phyloP scores from a whole-genome alignment of 2,329 filamentous ascomycete genomes.

The Fusarium guadeloupense region DNA sequence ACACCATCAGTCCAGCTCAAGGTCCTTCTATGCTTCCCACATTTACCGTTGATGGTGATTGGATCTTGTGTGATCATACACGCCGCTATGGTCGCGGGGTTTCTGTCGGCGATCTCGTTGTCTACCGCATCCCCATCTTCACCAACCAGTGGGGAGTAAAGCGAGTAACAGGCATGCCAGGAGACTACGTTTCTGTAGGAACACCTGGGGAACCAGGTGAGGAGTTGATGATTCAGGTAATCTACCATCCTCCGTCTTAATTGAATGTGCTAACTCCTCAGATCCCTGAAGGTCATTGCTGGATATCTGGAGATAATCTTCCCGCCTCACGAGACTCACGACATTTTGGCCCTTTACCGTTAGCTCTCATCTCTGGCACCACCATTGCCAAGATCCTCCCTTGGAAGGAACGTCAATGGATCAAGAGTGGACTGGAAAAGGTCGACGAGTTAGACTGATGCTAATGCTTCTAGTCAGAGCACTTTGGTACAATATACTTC shows the following conservation, averaged over 20 bases:
- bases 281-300: slow-evolving; percentile 93
- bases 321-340: slow-evolving; percentile 86
- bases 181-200: slow-evolving; percentile 76
- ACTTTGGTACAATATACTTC: slow-evolving; percentile 37
- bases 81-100: slow-evolving; percentile 72
- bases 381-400: slow-evolving; percentile 72
- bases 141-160: slow-evolving; percentile 74
- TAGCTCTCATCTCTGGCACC: slow-evolving; percentile 86
- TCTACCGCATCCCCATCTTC: slow-evolving; percentile 78
- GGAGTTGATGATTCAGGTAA: slow-evolving; percentile 72
- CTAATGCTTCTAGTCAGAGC: background rate
- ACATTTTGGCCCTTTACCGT: slow-evolving; percentile 83
- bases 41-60: slow-evolving; percentile 73
- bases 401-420: slow-evolving; percentile 60
- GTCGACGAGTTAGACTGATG: slow-evolving; percentile 35
- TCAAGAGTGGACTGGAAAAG: slow-evolving; percentile 56
- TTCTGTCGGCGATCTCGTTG: slow-evolving; percentile 83
- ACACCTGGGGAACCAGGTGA: slow-evolving; percentile 62
- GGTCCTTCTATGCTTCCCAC: slow-evolving; percentile 94
- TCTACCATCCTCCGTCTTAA: too few species aligned
- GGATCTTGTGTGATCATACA: slow-evolving; percentile 72
- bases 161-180: slow-evolving; percentile 78
- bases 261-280: slow-evolving; percentile 49
- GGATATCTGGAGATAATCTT: slow-evolving; percentile 89
- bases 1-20: slow-evolving; percentile 65